These are phyloP conservation scores for Lanmaoa rubissima DNA, from an alignment of 768 basidiomycete species.

Conservation along the genomic window DNA sequence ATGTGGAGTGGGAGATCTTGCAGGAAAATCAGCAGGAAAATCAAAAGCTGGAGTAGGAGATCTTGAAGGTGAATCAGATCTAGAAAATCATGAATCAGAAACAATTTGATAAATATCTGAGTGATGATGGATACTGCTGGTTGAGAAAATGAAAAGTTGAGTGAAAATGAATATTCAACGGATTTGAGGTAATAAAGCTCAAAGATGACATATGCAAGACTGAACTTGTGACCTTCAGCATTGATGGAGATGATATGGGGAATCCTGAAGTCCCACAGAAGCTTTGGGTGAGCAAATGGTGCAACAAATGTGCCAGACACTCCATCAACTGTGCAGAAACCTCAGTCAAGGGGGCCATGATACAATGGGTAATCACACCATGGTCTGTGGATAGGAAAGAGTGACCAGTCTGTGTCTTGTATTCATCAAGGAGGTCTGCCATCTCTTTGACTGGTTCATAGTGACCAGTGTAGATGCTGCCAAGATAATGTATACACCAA, in stretches of 20 bases:
- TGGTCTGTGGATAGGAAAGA: conserved; percentile 47
- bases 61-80: too few species aligned
- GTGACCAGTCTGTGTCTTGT: conserved; percentile 45
- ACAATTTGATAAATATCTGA: too few species aligned
- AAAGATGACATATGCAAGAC: conserved; percentile 58
- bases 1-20: too few species aligned
- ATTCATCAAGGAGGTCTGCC: conserved; percentile 65
- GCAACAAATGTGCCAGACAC: conserved; percentile 64
- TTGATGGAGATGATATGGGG: conserved; percentile 60
- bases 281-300: conserved; percentile 54
- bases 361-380: conserved; percentile 26
- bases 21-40: too few species aligned
- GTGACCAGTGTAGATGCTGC: conserved; percentile 56
- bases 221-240: conserved; percentile 60
- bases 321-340: conserved; percentile 43
- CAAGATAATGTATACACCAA: conserved; percentile 65
- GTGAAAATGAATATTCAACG: conserved; percentile 74
- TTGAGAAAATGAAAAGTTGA: conserved; percentile 61
- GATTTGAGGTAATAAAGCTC: conserved; percentile 51
- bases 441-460: conserved; percentile 86
- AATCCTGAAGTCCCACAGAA: conserved; percentile 59
- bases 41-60: too few species aligned
- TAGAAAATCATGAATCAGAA: too few species aligned
- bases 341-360: conserved; percentile 10
- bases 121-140: conserved; percentile 60